Evolutionary conservation across 805 yeast genomes (phyloP), one percentile per base, ranked within the genome.

Genomic region (Myxozyma vanderwaltii): DNA sequence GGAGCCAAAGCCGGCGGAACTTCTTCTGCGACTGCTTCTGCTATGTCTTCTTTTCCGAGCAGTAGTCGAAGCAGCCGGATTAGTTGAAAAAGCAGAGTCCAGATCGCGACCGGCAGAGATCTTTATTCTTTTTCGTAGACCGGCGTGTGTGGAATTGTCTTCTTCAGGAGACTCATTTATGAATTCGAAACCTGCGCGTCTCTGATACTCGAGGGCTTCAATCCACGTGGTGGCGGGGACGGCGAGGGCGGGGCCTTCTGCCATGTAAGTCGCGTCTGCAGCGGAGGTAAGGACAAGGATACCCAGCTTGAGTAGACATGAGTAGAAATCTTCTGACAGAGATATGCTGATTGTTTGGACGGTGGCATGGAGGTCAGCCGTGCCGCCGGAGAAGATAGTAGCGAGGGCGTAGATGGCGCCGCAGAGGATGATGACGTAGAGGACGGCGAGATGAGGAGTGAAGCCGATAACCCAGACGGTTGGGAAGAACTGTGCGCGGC

Each of bases 281-380:
- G 88, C 85, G 53, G 86, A 83, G n/a, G 85, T 82, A 40, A 86
- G 78, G 15, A 88, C 82, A 47, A 86, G 75, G 56, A 82, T 75
- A 0, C 89, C 90, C 50, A 84, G 71, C 67, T 83, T 82, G 64
- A 82, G 75, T 54, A 84, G 72, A 0, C 85, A 82, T 0, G 87
- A 79, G 68, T 84, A 83, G 69, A 87, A 88, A 72, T 87, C 91
- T 67, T 86, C 90, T 33, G 77, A 69, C 57, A 80, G 50, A 27
- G 73, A 76, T 15, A 77, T 56, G 44, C 71, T 72, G 44, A 72
- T 59, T 2, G 72, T 58, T 23, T 58, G 61, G 64, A 68, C 72
- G 56, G 68, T 81, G 54, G 71, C 79, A 74, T 63, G 77, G 59
- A 63, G 76, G 71, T 68, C 76, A 63, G 61, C 68, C 51, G 69